These are phyloP conservation scores for Vigna hirtella DNA, from an alignment of 306 rosid species.

Conservation along the genomic window DNA sequence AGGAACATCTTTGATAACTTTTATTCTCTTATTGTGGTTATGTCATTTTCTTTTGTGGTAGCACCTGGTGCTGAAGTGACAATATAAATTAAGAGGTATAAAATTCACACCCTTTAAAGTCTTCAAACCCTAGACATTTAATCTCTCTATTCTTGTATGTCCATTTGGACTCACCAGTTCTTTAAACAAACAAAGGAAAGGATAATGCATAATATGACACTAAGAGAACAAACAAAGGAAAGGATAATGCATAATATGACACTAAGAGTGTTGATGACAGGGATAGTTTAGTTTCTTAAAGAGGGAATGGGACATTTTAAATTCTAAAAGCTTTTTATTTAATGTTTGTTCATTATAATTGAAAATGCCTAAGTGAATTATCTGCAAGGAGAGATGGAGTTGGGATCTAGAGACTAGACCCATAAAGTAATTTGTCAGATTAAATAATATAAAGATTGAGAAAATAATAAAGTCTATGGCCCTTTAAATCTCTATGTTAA, in stretches of 20 bases:
- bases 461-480: background rate
- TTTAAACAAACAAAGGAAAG: background rate
- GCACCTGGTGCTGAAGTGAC: background rate
- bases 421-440: background rate
- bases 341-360: conserved; percentile 8
- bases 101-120: background rate
- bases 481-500: conserved; percentile 6
- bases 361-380: conserved; percentile 24
- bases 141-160: background rate
- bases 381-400: background rate
- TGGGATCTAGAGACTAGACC: background rate
- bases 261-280: background rate
- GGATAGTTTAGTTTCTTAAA: conserved; percentile 4
- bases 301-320: background rate
- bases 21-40: conserved; percentile 16
- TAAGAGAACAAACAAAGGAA: background rate
- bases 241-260: background rate
- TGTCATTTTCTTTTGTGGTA: conserved; percentile 2
- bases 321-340: conserved; percentile 1
- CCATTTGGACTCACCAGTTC: background rate
- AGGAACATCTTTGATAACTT: conserved; percentile 20
- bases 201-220: background rate
- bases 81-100: background rate
- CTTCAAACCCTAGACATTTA: conserved; percentile 1
- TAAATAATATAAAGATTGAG: background rate